Base-by-base conservation (phyloP, 305 asterid species). In the Solanum chacoense region DNA sequence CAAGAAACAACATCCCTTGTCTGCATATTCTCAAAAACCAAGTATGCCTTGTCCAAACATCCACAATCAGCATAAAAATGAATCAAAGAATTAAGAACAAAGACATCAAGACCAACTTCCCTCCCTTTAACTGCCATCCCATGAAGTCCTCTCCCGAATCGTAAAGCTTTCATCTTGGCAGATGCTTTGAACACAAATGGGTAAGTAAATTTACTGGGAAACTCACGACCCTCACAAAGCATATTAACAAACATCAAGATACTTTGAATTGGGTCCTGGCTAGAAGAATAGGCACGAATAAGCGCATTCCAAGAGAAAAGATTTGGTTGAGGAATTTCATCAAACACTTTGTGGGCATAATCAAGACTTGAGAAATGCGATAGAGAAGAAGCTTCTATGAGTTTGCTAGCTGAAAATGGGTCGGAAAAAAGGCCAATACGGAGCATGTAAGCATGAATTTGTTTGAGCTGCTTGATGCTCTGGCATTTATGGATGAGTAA, bases 111-210 rank as follows among this genome's bases (percentile, higher is more conserved):
- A 85, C 92, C 77, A 36, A 85, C 67, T 0, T 55, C 88, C 7
- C 95, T 95, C 32, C 90, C 91, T 90, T 96, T 96, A 22, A 96
- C 88, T 88, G 90, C 95, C 94, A 94, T 92, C 7, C 95, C 98
- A 42, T 95, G 98, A 40, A 96, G 81, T 45, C 93, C 97, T 88
- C 85, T 91, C 8, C 99, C 99, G 5, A 93, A 86, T 87, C 87
- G 86, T 31, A 92, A 37, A 36, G 91, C 93, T 6, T 88, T 89
- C 35, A 94, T 87, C 92, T 94, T 90, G 12, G 95, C 94, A 34
- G 90, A 90, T 85, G 99, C 98, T 88, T 95, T 96, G 91, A 95
- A 88, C 85, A 93, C 96, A 71, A 94, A 96, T 24, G 99, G 99
- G 91, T 90, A 96, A 2, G 99, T 95, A 35, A 93, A 96, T 45